Percentiles rank a stretch among this genome's conserved stretches.
These are phyloP conservation scores for Vigna angularis DNA, from an alignment of 306 rosid species.

Conservation along the genomic window DNA sequence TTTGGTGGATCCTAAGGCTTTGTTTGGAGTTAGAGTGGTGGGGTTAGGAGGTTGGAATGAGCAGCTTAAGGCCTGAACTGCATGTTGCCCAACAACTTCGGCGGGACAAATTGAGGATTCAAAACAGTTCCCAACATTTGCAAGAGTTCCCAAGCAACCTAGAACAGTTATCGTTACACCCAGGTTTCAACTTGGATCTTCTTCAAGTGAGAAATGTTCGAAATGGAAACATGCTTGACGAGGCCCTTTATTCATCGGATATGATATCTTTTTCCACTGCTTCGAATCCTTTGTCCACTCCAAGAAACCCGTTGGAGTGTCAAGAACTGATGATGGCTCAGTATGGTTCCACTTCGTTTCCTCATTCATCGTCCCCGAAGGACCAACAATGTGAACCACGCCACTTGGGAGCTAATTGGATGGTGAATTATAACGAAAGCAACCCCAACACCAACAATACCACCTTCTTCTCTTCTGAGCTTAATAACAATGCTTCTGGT, in stretches of 20 bases:
- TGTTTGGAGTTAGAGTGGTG: slow-evolving; percentile 8
- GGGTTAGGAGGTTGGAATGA: slow-evolving; percentile 57
- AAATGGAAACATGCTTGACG: slow-evolving; percentile 54
- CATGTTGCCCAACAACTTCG: slow-evolving; percentile 94
- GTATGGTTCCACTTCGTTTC: slow-evolving; percentile 29
- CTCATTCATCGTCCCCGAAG: slow-evolving; percentile 21
- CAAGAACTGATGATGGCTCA: slow-evolving; percentile 43
- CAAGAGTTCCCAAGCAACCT: slow-evolving; percentile 48
- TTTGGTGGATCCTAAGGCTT: not conserved
- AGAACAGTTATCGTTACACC: slow-evolving; percentile 50
- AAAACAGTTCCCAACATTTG: slow-evolving; percentile 45
- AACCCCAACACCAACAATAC: slow-evolving; percentile 40
- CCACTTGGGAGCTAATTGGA: slow-evolving; percentile 55
- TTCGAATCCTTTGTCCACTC: slow-evolving; percentile 40
- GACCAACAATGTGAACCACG: not conserved
- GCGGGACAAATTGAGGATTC: slow-evolving; percentile 78
- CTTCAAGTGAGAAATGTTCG: slow-evolving; percentile 57
- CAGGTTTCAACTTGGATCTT: slow-evolving; percentile 51
- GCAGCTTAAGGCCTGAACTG: slow-evolving; percentile 70
- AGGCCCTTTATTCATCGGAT: slow-evolving; percentile 54
- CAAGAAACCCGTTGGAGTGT: slow-evolving; percentile 36
- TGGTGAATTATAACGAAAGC: slow-evolving; percentile 46
- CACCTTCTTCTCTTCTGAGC: slow-evolving; percentile 38
- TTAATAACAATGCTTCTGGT: slow-evolving; percentile 31
- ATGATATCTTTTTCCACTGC: slow-evolving; percentile 52